A percentile compares a stretch with the other conserved stretches of the same genome.
phyloP scores from a whole-genome alignment of 2,329 filamentous ascomycete genomes.

The Helotiales sp. region DNA sequence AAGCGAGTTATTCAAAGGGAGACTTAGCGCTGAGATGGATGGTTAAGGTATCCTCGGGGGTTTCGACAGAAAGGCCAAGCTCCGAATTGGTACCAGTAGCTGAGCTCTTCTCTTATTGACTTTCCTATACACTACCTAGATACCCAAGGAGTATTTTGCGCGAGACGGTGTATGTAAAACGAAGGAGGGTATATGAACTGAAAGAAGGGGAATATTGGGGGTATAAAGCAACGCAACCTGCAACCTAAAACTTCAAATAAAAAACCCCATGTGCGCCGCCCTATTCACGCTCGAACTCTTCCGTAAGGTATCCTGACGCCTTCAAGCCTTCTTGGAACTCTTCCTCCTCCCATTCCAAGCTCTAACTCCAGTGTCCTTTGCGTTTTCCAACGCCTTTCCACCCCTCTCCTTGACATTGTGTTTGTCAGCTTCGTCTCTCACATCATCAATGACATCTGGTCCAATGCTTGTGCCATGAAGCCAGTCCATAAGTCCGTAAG shows the following conservation, averaged over 20 bases:
- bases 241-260: not conserved
- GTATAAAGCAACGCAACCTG: not conserved
- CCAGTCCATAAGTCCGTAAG: conserved; percentile 65
- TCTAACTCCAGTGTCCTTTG: conserved; percentile 36
- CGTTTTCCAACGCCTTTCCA: conserved; percentile 36
- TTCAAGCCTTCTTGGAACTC: conserved; percentile 22
- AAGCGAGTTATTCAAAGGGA: no score
- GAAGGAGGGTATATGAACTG: no score
- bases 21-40: no score
- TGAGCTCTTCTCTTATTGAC: no score
- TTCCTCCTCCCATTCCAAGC: conserved; percentile 27
- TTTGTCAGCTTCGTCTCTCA: conserved; percentile 55
- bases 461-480: conserved; percentile 55
- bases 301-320: not conserved
- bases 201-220: not conserved
- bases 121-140: no score
- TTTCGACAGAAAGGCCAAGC: no score
- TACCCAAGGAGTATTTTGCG: no score
- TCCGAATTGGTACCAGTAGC: no score
- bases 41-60: no score
- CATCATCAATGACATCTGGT: conserved; percentile 53
- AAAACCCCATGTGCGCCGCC: not conserved
- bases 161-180: no score
- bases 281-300: not conserved
- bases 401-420: conserved; percentile 48